Percentiles rank a stretch among this genome's conserved stretches.
These are phyloP conservation scores for Xerocomus spinulosus DNA, from an alignment of 768 basidiomycete species.

Conservation along the genomic window DNA sequence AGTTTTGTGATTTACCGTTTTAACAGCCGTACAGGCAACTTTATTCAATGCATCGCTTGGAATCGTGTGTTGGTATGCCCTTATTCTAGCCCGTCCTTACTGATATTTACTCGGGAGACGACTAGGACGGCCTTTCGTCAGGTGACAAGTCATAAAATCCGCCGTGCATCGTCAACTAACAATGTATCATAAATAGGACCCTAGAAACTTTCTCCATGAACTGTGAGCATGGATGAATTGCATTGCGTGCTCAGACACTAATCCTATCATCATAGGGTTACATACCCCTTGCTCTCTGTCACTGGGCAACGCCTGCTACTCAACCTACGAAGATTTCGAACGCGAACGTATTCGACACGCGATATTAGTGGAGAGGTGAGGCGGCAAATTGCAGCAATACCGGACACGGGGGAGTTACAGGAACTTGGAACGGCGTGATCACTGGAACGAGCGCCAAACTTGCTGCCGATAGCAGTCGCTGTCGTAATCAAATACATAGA, in stretches of 20 bases:
- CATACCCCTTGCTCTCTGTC: not conserved
- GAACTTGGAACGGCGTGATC: too few species aligned
- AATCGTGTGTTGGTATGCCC: conserved; percentile 16
- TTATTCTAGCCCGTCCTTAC: not conserved
- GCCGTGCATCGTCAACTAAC: too few species aligned
- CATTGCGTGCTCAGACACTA: not conserved
- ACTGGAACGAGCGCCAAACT: too few species aligned
- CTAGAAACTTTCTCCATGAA: not conserved
- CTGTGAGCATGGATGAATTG: not conserved
- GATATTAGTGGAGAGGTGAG: not conserved
- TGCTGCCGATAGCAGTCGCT: too few species aligned
- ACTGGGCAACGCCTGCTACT: conserved; percentile 18
- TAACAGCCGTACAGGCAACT: conserved; percentile 5
- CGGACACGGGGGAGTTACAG: not conserved
- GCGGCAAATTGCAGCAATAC: not conserved
- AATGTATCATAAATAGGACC: not conserved
- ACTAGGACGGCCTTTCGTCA: conserved; percentile 6
- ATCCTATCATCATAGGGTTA: not conserved
- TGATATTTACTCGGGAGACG: not conserved
- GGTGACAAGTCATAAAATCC: too few species aligned
- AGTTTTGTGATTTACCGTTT: too few species aligned
- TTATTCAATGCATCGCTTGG: conserved; percentile 9
- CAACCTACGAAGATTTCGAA: conserved; percentile 8
- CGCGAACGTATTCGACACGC: not conserved
- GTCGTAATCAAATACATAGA: too few species aligned